phyloP scores from a whole-genome alignment of 2,329 filamentous ascomycete species.

The Scopulariopsis brevicaulis region DNA sequence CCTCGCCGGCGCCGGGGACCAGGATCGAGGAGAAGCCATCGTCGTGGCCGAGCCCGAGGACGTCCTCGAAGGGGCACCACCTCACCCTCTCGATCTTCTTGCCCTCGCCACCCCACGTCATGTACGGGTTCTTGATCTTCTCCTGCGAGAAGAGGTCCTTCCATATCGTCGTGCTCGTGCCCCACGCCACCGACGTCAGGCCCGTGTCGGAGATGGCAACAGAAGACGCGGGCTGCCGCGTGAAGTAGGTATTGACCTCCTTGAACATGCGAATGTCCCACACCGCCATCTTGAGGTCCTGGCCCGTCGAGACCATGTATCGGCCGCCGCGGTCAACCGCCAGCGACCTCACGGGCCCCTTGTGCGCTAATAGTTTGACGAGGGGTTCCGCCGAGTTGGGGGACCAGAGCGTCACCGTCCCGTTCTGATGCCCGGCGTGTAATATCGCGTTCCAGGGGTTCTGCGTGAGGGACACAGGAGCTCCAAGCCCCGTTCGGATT shows the following conservation, averaged over 20 bases:
- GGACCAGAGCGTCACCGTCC: conserved; percentile 90
- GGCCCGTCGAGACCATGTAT: conserved; percentile 91
- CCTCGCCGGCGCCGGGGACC: conserved; percentile 88
- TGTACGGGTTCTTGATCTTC: conserved; percentile 80
- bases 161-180: conserved; percentile 83
- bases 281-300: conserved; percentile 84
- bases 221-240: conserved; percentile 69
- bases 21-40: conserved; percentile 82
- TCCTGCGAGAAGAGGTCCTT: conserved; percentile 75
- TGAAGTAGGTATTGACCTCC: conserved; percentile 82
- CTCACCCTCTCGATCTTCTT: conserved; percentile 66
- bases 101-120: conserved; percentile 85
- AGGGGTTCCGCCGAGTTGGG: conserved; percentile 79
- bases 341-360: conserved; percentile 75
- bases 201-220: conserved; percentile 83
- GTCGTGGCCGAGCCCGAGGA: conserved; percentile 76
- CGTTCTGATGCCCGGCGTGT: conserved; percentile 90
- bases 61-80: conserved; percentile 94
- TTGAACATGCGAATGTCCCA: conserved; percentile 95
- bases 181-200: conserved; percentile 82
- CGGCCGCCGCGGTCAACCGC: conserved; percentile 81
- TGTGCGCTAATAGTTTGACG: conserved; percentile 84
- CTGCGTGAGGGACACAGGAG: conserved; percentile 72
- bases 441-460: conserved; percentile 90
- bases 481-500: conserved; percentile 72